phyloP scores from a whole-genome alignment of 1,284 basidiomycete genomes.

The Sphaerobolus stellatus region DNA sequence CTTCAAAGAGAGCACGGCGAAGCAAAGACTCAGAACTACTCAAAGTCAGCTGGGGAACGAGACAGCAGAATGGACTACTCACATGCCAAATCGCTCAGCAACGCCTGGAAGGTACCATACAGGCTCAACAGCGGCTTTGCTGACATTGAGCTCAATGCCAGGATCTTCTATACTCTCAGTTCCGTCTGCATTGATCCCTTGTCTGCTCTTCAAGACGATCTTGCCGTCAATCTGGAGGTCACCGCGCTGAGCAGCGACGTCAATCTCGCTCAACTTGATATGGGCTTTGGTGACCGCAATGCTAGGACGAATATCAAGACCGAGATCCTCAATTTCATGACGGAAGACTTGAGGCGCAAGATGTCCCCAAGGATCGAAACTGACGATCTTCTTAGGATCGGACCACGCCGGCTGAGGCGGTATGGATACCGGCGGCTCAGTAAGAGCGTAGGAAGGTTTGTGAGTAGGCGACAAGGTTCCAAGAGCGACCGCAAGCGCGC shows the following conservation, averaged over 20 bases:
- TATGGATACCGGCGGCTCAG: conserved; percentile 86
- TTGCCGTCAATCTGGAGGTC: conserved; percentile 80
- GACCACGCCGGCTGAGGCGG: conserved; percentile 83
- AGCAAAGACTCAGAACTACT: conserved; percentile 78
- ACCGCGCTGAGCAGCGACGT: conserved; percentile 76
- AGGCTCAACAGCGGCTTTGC: conserved; percentile 88
- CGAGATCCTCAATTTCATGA: conserved; percentile 60
- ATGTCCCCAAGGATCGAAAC: conserved; percentile 95
- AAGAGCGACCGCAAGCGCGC: conserved; percentile 89
- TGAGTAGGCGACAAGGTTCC: conserved; percentile 83
- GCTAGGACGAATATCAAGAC: conserved; percentile 82
- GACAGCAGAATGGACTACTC: conserved; percentile 31
- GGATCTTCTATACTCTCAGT: conserved; percentile 59
- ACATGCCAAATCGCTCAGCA: conserved; percentile 87
- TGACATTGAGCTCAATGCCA: conserved; percentile 84
- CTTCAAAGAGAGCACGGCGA: conserved; percentile 89
- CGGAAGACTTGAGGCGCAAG: conserved; percentile 80
- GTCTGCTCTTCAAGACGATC: conserved; percentile 69
- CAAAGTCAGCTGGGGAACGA: conserved; percentile 4
- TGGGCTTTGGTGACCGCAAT: conserved; percentile 89
- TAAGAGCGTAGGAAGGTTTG: conserved; percentile 84
- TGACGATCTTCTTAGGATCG: conserved; percentile 82
- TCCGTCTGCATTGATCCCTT: conserved; percentile 62
- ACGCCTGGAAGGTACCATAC: conserved; percentile 97
- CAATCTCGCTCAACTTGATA: conserved; percentile 89